Evolutionary conservation across 129 eudicot genomes (phyloP).

Genomic region (Silybum marianum): DNA sequence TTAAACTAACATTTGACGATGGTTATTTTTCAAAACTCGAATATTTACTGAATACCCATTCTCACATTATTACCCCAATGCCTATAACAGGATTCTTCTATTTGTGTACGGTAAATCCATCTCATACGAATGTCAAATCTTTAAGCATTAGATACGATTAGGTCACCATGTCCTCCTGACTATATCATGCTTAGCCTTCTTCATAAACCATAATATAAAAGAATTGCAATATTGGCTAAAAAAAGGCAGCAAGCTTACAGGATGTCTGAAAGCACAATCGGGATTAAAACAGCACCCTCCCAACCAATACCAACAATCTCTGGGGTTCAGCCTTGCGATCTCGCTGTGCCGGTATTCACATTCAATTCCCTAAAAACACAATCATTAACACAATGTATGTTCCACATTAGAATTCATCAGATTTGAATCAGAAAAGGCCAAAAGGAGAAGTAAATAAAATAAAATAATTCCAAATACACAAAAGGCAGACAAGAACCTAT

Average conservation of each 20-base stretch:
- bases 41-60: not conserved
- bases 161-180: not conserved
- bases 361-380: constrained; percentile 58
- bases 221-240: not conserved
- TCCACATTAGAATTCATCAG: constrained; percentile 1
- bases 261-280: constrained; percentile 68
- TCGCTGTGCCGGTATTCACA: constrained; percentile 74
- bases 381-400: not conserved
- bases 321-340: constrained; percentile 71
- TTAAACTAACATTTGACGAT: not conserved
- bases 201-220: constrained; percentile 3
- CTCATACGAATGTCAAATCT: not conserved
- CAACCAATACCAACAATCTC: constrained; percentile 83
- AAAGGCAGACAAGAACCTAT: not conserved
- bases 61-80: not conserved
- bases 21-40: not conserved
- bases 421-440: not conserved
- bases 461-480: not conserved
- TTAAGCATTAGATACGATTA: not conserved
- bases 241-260: constrained; percentile 49
- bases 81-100: constrained; percentile 5
- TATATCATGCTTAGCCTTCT: not conserved
- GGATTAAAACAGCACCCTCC: constrained; percentile 60
- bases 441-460: not conserved
- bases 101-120: not conserved